These are phyloP conservation scores for Exophiala aquamarina DNA, from an alignment of 2,329 filamentous ascomycete genomes.

Conservation along the genomic window DNA sequence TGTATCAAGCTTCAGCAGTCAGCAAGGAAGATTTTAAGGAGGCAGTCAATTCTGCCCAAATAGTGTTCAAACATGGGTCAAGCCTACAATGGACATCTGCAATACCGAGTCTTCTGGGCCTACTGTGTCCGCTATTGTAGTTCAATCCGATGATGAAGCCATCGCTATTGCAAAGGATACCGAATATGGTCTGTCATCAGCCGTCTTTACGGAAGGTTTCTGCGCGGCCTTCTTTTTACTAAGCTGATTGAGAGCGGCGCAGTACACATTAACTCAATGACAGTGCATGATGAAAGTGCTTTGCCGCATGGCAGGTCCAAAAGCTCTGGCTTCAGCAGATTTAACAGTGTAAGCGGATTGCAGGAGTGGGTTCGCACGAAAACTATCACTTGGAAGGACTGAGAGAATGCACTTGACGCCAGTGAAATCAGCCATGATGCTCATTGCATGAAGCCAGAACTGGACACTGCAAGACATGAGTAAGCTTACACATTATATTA, in stretches of 20 bases:
- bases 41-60: too few species aligned
- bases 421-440: too few species aligned
- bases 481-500: too few species aligned
- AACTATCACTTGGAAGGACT: conserved; percentile 59
- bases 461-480: too few species aligned
- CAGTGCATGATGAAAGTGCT: conserved; percentile 63
- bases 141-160: conserved; percentile 61
- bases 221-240: conserved; percentile 58
- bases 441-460: too few species aligned
- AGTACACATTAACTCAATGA: conserved; percentile 23
- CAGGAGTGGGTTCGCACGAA: conserved; percentile 65
- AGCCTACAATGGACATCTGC: conserved; percentile 70
- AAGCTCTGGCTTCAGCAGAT: conserved; percentile 63
- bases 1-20: too few species aligned
- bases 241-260: conserved; percentile 60
- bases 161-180: conserved; percentile 76
- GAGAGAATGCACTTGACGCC: too few species aligned
- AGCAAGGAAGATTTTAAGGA: too few species aligned
- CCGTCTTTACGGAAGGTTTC: conserved; percentile 72
- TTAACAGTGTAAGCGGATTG: conserved; percentile 54
- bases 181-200: conserved; percentile 70
- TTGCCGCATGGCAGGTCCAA: conserved; percentile 68
- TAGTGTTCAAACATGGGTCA: conserved; percentile 4
- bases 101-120: conserved; percentile 75
- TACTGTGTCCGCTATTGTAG: conserved; percentile 64